phyloP scores from a whole-genome alignment of 2,329 filamentous ascomycete species.

The Apiospora hydei region DNA sequence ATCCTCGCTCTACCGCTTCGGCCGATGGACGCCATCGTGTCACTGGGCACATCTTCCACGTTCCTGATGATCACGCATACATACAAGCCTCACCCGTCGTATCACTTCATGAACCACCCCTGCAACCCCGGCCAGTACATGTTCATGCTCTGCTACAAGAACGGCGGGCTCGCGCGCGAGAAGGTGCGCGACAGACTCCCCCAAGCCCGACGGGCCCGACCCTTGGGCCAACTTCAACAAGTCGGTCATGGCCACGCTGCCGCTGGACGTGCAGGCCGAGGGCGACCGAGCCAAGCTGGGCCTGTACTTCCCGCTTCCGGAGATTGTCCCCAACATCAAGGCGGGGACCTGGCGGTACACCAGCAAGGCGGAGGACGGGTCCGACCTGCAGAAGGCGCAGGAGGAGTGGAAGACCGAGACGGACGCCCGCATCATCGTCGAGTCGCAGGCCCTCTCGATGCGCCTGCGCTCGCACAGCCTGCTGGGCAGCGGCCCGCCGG shows the following conservation, averaged over 20 bases:
- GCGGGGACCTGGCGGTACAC: conserved; percentile 88
- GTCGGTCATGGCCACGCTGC: conserved; percentile 70
- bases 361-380: conserved; percentile 59
- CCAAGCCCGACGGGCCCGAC: conserved; percentile 57
- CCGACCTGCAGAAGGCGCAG: conserved; percentile 50
- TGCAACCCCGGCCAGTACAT: conserved; percentile 92
- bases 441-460: conserved; percentile 93
- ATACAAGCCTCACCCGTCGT: conserved; percentile 87
- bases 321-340: conserved; percentile 92
- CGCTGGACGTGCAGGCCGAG: conserved; percentile 67
- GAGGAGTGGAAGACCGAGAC: conserved; percentile 64
- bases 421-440: conserved; percentile 88
- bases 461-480: conserved; percentile 83
- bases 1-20: conserved; percentile 90
- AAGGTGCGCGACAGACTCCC: conserved; percentile 84
- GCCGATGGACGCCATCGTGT: conserved; percentile 91
- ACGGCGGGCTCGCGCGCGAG: conserved; percentile 92
- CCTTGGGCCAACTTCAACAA: conserved; percentile 85
- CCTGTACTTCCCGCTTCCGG: conserved; percentile 93
- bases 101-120: conserved; percentile 98
- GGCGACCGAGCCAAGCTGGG: conserved; percentile 78
- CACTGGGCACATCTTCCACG: conserved; percentile 92
- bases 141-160: conserved; percentile 99
- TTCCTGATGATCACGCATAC: conserved; percentile 96
- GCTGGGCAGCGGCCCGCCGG: conserved; percentile 61